These are phyloP conservation scores for Cyclostephanos tholiformis DNA, from an alignment of 108 stramenopile genomes.

Conservation along the genomic window DNA sequence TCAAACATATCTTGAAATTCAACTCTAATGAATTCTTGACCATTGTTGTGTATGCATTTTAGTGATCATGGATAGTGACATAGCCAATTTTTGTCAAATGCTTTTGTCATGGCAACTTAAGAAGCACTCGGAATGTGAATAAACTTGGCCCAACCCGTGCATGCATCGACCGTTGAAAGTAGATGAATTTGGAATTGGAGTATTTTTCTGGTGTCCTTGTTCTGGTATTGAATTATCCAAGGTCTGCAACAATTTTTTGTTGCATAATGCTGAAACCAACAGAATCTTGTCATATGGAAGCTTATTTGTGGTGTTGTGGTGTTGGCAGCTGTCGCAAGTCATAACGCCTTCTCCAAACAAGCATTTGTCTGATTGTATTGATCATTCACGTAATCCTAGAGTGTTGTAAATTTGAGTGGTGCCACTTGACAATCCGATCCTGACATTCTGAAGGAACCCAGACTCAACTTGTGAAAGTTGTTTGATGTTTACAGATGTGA, in stretches of 20 bases:
- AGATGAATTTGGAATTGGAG: neutral
- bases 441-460: constrained; percentile 5
- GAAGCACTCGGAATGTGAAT: neutral
- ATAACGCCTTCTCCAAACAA: neutral
- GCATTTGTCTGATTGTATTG: neutral
- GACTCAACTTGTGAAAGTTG: constrained; percentile 7
- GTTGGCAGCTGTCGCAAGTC: constrained; percentile 24
- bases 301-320: constrained; percentile 12
- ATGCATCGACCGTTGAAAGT: neutral
- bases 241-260: constrained; percentile 24
- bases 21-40: constrained; percentile 47
- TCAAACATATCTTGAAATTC: constrained; percentile 42
- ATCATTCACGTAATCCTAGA: constrained; percentile 1
- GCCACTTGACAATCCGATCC: constrained; percentile 14
- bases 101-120: neutral
- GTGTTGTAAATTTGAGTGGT: constrained; percentile 30
- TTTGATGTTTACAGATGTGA: neutral
- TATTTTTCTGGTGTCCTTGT: neutral
- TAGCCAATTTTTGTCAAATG: constrained; percentile 27
- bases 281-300: neutral
- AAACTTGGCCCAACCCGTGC: neutral
- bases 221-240: neutral
- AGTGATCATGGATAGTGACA: constrained; percentile 47
- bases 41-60: constrained; percentile 42
- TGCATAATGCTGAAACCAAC: neutral